Evolutionary conservation across 441 rosid genomes (phyloP), one percentile per base, ranked within the genome.

Genomic region (Bocquillonia castaneifolia): DNA sequence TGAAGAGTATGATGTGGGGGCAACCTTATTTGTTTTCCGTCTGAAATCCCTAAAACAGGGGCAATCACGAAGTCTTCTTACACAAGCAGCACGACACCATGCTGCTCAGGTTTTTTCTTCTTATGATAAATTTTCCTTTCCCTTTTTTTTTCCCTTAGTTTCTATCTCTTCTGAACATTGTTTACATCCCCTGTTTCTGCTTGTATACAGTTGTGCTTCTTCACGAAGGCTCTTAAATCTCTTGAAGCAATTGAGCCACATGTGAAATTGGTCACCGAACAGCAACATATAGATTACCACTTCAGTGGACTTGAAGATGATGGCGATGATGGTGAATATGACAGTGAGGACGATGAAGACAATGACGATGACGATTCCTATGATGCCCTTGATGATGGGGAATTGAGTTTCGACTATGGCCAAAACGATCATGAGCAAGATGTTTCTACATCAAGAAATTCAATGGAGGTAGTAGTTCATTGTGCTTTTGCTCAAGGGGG

Each of bases 51-150:
- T 94, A 68, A 94, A 94, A 77, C 90, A 87, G 80, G 98, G 97
- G 60, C 98, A 90, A 74, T 85, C 88, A 59, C 89, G 92, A 54
- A 92, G 98, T 82, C 96, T 94, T 77, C 86, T 94, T 25, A 90
- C 94, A 22, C 99, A 92, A 78, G 97, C 93, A 59, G 87, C 89
- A 45, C 90, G 95, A 48, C 99, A 95, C 82, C 93, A 95, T 78
- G 91, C 97, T 64, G 99, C 99, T 67, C 99, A 95, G 96, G 99
- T 94, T 66, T 72, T 42, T 79, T 61, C 50, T 50, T 70, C 17
- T 50, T 59, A 59, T 58, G 36, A 37, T 4, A 23, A 0, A 0
- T 1, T 13, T 28, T 10, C 28, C 3, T 57, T 39, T 48, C 14
- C 18, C 29, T 57, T 74, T 39, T 31, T 51, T 23, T 72, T 45